phyloP scores from a whole-genome alignment of 257 asterid species.

The Solanum sitiens region DNA sequence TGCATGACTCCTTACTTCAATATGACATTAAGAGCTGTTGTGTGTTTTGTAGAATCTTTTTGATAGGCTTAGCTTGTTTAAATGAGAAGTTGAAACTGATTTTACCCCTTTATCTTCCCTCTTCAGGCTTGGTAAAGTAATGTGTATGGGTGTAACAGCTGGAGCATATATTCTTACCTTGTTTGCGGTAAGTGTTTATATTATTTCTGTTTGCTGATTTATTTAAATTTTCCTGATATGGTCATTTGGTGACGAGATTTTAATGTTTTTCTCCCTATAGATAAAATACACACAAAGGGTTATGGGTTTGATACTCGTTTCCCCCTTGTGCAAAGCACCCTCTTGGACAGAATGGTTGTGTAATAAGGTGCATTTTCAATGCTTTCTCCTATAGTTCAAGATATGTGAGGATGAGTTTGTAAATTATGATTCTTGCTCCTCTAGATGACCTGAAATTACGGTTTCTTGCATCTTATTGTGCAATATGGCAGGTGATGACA shows the following conservation, averaged over 20 bases:
- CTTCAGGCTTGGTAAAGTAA: slow-evolving; percentile 77
- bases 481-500: slow-evolving; percentile 68
- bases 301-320: slow-evolving; percentile 85
- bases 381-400: neutral
- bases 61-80: neutral
- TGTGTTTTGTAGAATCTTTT: neutral
- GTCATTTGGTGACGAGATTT: neutral
- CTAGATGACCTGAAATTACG: neutral
- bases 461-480: neutral
- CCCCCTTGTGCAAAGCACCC: slow-evolving; percentile 91
- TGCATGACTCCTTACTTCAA: neutral
- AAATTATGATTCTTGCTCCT: neutral
- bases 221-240: neutral
- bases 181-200: slow-evolving; percentile 66
- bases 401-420: neutral
- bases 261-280: slow-evolving; percentile 26
- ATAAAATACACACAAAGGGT: slow-evolving; percentile 62
- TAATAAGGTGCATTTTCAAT: slow-evolving; percentile 53
- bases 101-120: slow-evolving; percentile 1
- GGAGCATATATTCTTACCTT: slow-evolving; percentile 92
- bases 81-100: neutral
- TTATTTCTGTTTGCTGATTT: neutral
- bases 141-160: slow-evolving; percentile 95
- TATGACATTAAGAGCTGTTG: neutral
- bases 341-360: slow-evolving; percentile 98